phyloP scores from a whole-genome alignment of 2,329 filamentous ascomycete species.

The Cordyceps pruinosa region DNA sequence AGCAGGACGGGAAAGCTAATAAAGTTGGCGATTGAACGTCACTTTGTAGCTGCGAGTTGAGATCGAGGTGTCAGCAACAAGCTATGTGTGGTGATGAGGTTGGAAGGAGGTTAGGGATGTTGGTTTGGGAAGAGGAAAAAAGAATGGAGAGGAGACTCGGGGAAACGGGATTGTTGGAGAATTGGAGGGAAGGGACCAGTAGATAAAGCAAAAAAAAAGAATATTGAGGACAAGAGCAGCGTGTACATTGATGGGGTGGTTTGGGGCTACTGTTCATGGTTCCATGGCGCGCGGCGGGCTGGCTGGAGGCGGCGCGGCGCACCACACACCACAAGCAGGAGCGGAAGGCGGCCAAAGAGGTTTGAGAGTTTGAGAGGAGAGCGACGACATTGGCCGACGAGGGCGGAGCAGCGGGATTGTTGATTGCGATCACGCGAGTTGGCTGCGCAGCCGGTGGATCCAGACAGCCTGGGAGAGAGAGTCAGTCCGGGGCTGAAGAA shows the following conservation, averaged over 20 bases:
- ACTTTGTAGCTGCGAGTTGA: background rate
- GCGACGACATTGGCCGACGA: background rate
- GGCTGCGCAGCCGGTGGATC: constrained; percentile 3
- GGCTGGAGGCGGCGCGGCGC: no score
- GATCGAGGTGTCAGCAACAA: background rate
- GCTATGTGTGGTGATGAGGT: background rate
- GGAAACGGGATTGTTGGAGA: background rate
- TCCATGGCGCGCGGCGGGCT: background rate
- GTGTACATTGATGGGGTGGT: no score
- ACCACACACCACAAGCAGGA: no score
- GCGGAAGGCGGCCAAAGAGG: no score
- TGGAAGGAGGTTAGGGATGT: background rate
- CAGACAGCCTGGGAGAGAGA: background rate
- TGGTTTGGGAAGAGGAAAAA: background rate
- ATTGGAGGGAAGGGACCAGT: constrained; percentile 4
- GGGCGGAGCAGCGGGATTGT: constrained; percentile 11
- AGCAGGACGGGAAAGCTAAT: background rate
- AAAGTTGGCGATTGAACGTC: constrained; percentile 7
- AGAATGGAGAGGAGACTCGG: background rate
- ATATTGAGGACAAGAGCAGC: background rate
- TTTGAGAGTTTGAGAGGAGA: no score
- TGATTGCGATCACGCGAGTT: constrained; percentile 13
- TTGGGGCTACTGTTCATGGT: background rate
- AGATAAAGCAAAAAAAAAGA: background rate
- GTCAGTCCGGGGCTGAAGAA: background rate